Conservation (phyloP, 768 basidiomycete species). For the Macrocybe gigantea region DNA sequence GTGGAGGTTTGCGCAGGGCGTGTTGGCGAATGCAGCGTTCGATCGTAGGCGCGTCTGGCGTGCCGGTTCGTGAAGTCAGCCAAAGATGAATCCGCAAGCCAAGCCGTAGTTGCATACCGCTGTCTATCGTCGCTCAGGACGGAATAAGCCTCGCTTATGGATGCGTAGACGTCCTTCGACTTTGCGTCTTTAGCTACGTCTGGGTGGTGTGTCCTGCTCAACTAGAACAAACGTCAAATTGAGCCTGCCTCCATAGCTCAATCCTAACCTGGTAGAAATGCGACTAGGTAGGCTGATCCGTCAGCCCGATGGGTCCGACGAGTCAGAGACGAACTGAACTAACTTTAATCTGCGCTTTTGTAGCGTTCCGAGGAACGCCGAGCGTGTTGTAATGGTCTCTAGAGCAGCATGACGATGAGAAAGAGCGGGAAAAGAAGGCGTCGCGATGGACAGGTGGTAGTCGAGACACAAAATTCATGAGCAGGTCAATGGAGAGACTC, state of each 20-base stretch:
- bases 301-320: not conserved
- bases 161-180: conserved; percentile 31
- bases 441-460: too few relatives aligned
- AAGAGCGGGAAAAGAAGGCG: not conserved
- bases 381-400: conserved; percentile 34
- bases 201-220: conserved; percentile 45
- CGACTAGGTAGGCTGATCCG: conserved; percentile 18
- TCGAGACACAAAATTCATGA: too few relatives aligned
- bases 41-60: conserved; percentile 38
- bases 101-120: conserved; percentile 20
- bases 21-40: conserved; percentile 21
- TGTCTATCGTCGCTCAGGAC: conserved; percentile 39
- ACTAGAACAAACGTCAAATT: conserved; percentile 13
- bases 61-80: not conserved
- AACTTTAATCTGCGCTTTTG: conserved; percentile 40
- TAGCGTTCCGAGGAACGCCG: conserved; percentile 29
- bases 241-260: not conserved
- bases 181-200: conserved; percentile 38
- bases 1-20: conserved; percentile 14
- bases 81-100: not conserved
- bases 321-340: not conserved
- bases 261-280: conserved; percentile 33
- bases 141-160: conserved; percentile 39
- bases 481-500: too few relatives aligned
- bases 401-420: conserved; percentile 17